These are phyloP conservation scores for Geotrichum phurueaensis DNA, from an alignment of 1,139 yeast species.

Conservation along the genomic window DNA sequence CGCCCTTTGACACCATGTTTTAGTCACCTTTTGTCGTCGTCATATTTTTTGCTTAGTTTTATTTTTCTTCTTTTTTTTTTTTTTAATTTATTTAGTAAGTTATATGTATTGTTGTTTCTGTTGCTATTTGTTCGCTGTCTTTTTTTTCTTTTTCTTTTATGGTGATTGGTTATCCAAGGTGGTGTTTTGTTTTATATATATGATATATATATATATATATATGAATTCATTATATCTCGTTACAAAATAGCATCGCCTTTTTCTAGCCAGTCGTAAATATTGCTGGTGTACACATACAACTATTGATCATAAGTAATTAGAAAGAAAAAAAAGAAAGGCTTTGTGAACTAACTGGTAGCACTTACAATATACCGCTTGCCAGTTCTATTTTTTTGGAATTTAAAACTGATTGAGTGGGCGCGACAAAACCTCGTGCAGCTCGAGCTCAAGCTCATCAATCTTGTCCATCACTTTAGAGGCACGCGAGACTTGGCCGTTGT, in stretches of 20 bases:
- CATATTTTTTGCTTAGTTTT: neutral
- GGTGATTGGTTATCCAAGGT: neutral
- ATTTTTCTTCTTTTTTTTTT: too few relatives aligned
- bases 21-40: neutral
- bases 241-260: too few relatives aligned
- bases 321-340: too few relatives aligned
- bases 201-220: neutral
- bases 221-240: too few relatives aligned
- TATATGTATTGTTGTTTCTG: neutral
- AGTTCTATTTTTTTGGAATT: neutral
- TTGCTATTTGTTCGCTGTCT: neutral
- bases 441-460: conserved; percentile 18
- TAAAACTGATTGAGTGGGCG: conserved; percentile 13
- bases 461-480: conserved; percentile 18
- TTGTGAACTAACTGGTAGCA: too few relatives aligned
- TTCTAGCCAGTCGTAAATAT: too few relatives aligned
- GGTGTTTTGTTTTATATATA: neutral
- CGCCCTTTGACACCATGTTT: conserved; percentile 18
- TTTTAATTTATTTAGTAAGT: neutral
- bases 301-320: too few relatives aligned
- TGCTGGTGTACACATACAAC: too few relatives aligned
- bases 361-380: too few relatives aligned
- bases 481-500: conserved; percentile 17
- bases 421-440: conserved; percentile 15
- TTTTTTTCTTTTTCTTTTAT: neutral